Conservation (phyloP, 2,329 filamentous ascomycete genomes). For the Endothia cerciana region DNA sequence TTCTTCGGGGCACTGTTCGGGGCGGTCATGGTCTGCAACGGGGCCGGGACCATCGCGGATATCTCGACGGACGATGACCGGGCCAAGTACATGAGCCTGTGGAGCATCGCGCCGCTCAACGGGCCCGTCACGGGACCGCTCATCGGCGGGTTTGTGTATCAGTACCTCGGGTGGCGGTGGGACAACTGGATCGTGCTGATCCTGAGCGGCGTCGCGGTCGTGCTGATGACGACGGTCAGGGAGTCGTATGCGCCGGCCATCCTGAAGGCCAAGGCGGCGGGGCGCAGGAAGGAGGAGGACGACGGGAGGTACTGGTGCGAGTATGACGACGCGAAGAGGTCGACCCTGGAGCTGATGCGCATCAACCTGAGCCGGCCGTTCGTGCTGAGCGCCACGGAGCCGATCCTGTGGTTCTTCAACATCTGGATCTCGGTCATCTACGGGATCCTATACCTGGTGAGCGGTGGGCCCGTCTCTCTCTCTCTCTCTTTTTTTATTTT, state of each 20-base stretch:
- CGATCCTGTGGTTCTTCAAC: slow-evolving; percentile 75
- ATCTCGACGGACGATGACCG: slow-evolving; percentile 80
- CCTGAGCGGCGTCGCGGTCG: slow-evolving; percentile 63
- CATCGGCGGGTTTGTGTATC: slow-evolving; percentile 79
- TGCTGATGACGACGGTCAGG: slow-evolving; percentile 62
- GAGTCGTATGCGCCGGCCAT: slow-evolving; percentile 80
- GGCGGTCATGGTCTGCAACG: slow-evolving; percentile 80
- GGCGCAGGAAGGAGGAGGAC: slow-evolving; percentile 67
- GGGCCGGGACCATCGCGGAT: slow-evolving; percentile 81
- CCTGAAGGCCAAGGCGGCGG: slow-evolving; percentile 67
- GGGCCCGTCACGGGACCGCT: slow-evolving; percentile 64
- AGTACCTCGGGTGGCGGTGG: slow-evolving; percentile 87
- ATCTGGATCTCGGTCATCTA: slow-evolving; percentile 82
- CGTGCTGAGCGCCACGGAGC: slow-evolving; percentile 76
- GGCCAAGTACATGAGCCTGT: slow-evolving; percentile 81
- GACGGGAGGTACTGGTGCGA: slow-evolving; percentile 78
- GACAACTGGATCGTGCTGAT: slow-evolving; percentile 82
- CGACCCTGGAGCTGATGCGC: slow-evolving; percentile 69
- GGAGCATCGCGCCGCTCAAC: slow-evolving; percentile 83
- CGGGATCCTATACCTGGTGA: slow-evolving; percentile 63
- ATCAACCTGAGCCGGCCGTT: slow-evolving; percentile 79
- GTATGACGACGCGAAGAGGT: slow-evolving; percentile 70
- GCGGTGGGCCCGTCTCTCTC: neutral
- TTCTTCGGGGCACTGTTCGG: slow-evolving; percentile 63
- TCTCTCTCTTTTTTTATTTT: neutral